phyloP scores from a whole-genome alignment of 176 grass and related monocot species.

The Leersia perrieri region DNA sequence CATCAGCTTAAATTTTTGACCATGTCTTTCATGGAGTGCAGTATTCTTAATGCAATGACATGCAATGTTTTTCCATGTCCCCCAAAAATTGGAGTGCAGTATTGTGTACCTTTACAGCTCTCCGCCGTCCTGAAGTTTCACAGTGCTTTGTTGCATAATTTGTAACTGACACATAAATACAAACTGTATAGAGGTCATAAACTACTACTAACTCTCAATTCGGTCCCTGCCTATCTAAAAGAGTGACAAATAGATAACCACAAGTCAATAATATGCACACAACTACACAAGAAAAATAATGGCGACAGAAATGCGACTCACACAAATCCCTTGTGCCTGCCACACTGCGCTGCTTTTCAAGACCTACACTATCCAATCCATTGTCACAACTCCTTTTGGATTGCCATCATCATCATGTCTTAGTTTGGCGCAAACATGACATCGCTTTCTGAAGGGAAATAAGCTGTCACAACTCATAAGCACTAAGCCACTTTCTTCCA shows the following conservation, averaged over 20 bases:
- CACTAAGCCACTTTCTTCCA: background rate
- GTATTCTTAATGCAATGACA: too few relatives aligned
- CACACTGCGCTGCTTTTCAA: background rate
- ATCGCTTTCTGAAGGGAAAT: slow-evolving; percentile 16
- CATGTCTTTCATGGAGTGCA: background rate
- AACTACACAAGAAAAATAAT: background rate
- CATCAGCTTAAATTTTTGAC: slow-evolving; percentile 8
- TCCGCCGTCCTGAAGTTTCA: background rate
- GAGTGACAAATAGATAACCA: background rate
- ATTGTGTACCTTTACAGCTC: background rate
- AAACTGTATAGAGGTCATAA: background rate
- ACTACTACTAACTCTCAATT: background rate
- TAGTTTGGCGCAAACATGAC: background rate
- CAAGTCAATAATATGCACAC: background rate
- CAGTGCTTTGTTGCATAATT: background rate
- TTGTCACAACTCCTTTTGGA: background rate
- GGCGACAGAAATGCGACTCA: background rate
- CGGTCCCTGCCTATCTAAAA: background rate
- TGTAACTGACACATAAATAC: background rate
- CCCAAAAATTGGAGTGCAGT: background rate
- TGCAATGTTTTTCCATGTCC: background rate
- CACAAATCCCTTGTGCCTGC: slow-evolving; percentile 17
- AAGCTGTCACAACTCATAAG: slow-evolving; percentile 5
- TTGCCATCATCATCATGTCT: slow-evolving; percentile 1
- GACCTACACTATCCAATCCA: background rate